phyloP scores from a whole-genome alignment of 2,329 filamentous ascomycete species.

The Apiospora rasikravindrae region DNA sequence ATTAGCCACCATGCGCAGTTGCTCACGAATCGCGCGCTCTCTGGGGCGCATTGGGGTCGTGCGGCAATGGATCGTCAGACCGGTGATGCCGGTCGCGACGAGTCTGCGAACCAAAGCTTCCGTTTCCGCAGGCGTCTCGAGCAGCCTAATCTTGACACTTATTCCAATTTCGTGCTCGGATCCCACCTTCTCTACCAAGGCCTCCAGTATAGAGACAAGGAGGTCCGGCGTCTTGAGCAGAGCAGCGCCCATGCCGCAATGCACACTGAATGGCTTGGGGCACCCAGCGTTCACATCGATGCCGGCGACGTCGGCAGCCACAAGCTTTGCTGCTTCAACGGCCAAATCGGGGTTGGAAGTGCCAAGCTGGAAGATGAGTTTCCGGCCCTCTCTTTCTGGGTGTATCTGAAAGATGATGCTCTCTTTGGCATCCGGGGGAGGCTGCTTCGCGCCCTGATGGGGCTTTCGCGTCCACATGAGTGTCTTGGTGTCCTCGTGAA shows the following conservation, averaged over 20 bases:
- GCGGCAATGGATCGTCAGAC: conserved; percentile 91
- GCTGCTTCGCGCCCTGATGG: conserved; percentile 69
- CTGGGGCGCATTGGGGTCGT: conserved; percentile 94
- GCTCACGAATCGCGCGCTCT: conserved; percentile 83
- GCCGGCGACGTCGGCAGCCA: conserved; percentile 86
- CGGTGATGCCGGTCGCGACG: conserved; percentile 87
- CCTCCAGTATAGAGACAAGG: conserved; percentile 81
- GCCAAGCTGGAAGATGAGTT: conserved; percentile 89
- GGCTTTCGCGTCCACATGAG: conserved; percentile 84
- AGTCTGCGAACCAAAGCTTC: conserved; percentile 78
- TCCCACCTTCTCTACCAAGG: conserved; percentile 79
- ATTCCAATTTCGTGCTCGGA: conserved; percentile 86
- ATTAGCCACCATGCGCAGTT: conserved; percentile 81
- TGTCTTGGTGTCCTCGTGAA: conserved; percentile 77
- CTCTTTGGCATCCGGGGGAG: conserved; percentile 57
- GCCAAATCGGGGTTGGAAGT: conserved; percentile 83
- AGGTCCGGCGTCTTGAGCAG: conserved; percentile 84
- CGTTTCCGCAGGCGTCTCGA: conserved; percentile 78
- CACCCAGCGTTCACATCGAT: conserved; percentile 99
- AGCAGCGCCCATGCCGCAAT: conserved; percentile 93
- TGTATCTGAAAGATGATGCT: conserved; percentile 86
- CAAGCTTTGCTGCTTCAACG: conserved; percentile 81
- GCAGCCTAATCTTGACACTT: conserved; percentile 92
- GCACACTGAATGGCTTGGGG: conserved; percentile 94
- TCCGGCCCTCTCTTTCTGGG: conserved; percentile 74